A percentile compares a stretch with the other conserved stretches of the same genome.
Evolutionary conservation across 495 filamentous ascomycete species (phyloP).

Genomic region (Schizothecium vesticola): DNA sequence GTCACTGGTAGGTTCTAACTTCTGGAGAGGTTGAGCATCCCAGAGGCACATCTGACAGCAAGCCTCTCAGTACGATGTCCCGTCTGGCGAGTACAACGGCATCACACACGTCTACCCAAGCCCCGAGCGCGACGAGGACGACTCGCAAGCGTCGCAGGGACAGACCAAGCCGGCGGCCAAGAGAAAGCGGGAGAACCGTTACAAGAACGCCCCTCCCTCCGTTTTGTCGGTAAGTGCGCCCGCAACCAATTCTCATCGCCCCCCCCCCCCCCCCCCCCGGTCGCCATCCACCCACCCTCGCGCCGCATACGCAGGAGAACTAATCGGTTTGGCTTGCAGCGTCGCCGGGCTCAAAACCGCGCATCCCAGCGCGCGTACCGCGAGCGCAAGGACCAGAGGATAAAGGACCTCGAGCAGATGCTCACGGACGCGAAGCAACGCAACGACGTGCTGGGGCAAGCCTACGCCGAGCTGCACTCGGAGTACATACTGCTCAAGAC

Average conservation of each 20-base stretch:
- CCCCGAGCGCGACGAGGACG: constrained; percentile 35
- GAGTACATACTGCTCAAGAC: constrained; percentile 38
- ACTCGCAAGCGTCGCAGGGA: constrained; percentile 26
- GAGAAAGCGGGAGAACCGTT: constrained; percentile 45
- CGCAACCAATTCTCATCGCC: no score
- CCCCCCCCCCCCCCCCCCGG: no score
- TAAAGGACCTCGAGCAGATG: constrained; percentile 74
- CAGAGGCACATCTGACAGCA: constrained; percentile 6
- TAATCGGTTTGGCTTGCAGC: constrained; percentile 32
- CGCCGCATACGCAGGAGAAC: constrained; percentile 1
- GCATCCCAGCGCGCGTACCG: constrained; percentile 73
- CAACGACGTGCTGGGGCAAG: constrained; percentile 38
- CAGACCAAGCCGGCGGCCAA: constrained; percentile 37
- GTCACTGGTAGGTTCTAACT: constrained; percentile 34
- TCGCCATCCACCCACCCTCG: neutral
- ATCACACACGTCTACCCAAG: constrained; percentile 33
- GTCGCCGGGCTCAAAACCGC: constrained; percentile 54
- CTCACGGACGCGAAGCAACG: constrained; percentile 51
- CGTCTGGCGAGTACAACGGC: constrained; percentile 23
- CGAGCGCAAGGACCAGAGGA: constrained; percentile 77
- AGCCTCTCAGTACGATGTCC: constrained; percentile 30
- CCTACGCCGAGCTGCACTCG: constrained; percentile 36
- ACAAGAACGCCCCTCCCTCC: constrained; percentile 45
- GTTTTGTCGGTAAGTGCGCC: constrained; percentile 39
- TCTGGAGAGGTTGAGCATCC: neutral